Conservation (phyloP, 371 early-diverging fungal genomes). For the Mucor lusitanicus region DNA sequence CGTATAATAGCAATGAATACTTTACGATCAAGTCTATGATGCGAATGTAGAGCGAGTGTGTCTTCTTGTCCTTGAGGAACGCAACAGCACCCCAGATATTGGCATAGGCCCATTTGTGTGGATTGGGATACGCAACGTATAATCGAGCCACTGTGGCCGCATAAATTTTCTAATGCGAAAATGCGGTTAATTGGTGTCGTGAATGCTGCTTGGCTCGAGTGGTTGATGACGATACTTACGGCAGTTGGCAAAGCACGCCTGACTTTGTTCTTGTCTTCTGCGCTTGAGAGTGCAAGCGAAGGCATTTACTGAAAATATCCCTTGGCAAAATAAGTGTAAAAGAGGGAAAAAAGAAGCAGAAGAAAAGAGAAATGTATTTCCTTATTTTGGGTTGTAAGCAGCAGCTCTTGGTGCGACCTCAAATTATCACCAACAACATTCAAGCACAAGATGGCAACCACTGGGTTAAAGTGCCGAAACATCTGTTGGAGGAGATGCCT, state of each 20-base stretch:
- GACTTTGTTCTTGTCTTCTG: conserved; percentile 55
- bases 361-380: not conserved
- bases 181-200: not conserved
- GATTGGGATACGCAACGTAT: conserved; percentile 80
- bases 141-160: conserved; percentile 84
- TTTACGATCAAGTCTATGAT: conserved; percentile 80
- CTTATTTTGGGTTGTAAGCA: not conserved
- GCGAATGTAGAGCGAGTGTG: conserved; percentile 66
- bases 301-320: conserved; percentile 33
- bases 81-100: conserved; percentile 81
- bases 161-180: conserved; percentile 70
- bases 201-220: not conserved
- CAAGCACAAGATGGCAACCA: not conserved
- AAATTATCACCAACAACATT: not conserved
- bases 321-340: not conserved
- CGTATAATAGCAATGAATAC: not conserved
- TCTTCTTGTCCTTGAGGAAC: conserved; percentile 68
- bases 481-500: not conserved
- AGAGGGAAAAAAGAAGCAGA: not conserved
- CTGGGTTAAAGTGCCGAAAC: not conserved
- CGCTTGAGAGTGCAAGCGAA: conserved; percentile 44
- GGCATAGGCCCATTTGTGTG: conserved; percentile 74
- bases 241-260: conserved; percentile 48
- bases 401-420: not conserved
- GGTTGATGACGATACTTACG: conserved; percentile 22